These are phyloP conservation scores for Pyrenophora graminea DNA, from an alignment of 2,329 filamentous ascomycete genomes.

Conservation along the genomic window DNA sequence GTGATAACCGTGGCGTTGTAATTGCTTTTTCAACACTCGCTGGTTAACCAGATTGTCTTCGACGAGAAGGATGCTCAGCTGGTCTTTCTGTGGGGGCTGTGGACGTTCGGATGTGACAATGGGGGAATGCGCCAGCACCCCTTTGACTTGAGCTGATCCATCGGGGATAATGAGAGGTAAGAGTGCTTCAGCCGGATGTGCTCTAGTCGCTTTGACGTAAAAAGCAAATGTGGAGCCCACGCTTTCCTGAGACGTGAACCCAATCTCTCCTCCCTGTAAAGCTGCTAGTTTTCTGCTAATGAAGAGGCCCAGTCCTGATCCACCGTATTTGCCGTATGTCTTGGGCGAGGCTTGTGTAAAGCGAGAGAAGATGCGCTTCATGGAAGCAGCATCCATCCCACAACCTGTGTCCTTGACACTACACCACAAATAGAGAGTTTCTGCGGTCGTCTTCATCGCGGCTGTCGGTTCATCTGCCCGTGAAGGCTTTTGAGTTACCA, in stretches of 20 bases:
- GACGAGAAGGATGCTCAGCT: conserved; percentile 23
- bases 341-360: conserved; percentile 30
- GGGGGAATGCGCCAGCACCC: not conserved
- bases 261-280: conserved; percentile 31
- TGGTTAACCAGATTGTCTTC: conserved; percentile 43
- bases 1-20: conserved; percentile 27
- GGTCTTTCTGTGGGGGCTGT: not conserved
- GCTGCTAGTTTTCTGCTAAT: conserved; percentile 30
- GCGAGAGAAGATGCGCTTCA: conserved; percentile 22
- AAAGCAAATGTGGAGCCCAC: conserved; percentile 31
- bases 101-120: not conserved
- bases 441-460: not conserved
- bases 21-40: conserved; percentile 28
- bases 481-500: not conserved
- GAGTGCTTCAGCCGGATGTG: not conserved
- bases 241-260: conserved; percentile 22
- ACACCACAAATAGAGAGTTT: conserved; percentile 7
- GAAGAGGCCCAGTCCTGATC: conserved; percentile 25
- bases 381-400: conserved; percentile 7
- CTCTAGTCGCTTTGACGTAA: conserved; percentile 19
- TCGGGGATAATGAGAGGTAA: not conserved
- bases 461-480: not conserved
- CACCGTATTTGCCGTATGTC: conserved; percentile 32
- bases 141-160: not conserved
- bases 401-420: conserved; percentile 7